A percentile compares a stretch with the other conserved stretches of the same genome.
Conservation (phyloP, 2,329 filamentous ascomycete species). For the Thielaviopsis musarum region DNA sequence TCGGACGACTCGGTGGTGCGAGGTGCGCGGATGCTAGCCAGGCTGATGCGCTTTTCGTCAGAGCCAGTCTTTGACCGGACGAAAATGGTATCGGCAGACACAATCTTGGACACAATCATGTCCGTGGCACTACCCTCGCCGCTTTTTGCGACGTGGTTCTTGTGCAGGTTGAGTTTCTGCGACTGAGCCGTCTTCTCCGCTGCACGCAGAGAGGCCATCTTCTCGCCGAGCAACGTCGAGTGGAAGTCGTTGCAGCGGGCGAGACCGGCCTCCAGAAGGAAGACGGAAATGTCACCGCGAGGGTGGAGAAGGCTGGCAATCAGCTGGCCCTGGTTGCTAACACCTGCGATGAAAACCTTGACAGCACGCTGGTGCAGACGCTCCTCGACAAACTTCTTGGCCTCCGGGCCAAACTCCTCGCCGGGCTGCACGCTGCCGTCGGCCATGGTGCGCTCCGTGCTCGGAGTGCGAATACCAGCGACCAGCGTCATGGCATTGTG, state of each 20-base stretch:
- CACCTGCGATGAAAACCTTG: slow-evolving; percentile 65
- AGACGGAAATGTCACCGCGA: slow-evolving; percentile 80
- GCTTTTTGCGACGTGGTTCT: slow-evolving; percentile 48
- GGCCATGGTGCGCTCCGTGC: slow-evolving; percentile 70
- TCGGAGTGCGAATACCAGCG: slow-evolving; percentile 74
- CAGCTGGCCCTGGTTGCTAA: slow-evolving; percentile 82
- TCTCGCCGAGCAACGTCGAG: slow-evolving; percentile 73
- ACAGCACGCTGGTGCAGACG: slow-evolving; percentile 76
- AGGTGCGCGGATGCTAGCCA: slow-evolving; percentile 90
- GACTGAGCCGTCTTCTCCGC: slow-evolving; percentile 77
- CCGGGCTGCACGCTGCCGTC: slow-evolving; percentile 68
- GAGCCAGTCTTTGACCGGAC: slow-evolving; percentile 68
- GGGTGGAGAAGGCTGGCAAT: slow-evolving; percentile 78
- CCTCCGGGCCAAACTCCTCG: slow-evolving; percentile 81
- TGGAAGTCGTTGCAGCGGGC: slow-evolving; percentile 92
- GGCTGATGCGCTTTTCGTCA: slow-evolving; percentile 71
- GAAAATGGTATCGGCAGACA: slow-evolving; percentile 78
- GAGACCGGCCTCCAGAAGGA: slow-evolving; percentile 74
- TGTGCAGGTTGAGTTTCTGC: slow-evolving; percentile 63
- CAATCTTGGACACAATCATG: slow-evolving; percentile 67
- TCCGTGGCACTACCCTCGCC: slow-evolving; percentile 39
- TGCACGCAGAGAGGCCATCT: slow-evolving; percentile 71
- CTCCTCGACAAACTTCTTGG: slow-evolving; percentile 71
- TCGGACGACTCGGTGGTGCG: slow-evolving; percentile 76
- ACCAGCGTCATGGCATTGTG: slow-evolving; percentile 76